These are phyloP conservation scores for Adenanthera pavonina DNA, from an alignment of 306 rosid genomes.

Conservation along the genomic window DNA sequence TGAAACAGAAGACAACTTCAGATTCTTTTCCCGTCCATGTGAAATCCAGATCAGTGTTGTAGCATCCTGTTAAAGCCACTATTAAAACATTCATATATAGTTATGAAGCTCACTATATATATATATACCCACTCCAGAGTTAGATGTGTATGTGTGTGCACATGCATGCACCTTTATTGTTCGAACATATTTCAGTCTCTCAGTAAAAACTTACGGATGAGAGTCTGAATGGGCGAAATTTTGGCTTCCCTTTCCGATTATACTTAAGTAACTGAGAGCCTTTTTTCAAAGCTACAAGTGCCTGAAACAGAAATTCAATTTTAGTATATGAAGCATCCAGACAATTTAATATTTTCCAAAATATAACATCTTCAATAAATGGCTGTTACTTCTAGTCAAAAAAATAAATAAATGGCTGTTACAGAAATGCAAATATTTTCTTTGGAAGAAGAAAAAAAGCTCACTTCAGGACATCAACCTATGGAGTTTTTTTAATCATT, in stretches of 20 bases:
- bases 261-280: constrained; percentile 70
- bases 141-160: no score
- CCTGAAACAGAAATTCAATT: constrained; percentile 40
- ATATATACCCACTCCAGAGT: background rate
- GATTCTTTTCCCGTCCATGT: constrained; percentile 58
- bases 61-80: constrained; percentile 63
- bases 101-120: background rate
- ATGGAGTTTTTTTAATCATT: background rate
- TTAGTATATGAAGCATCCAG: background rate
- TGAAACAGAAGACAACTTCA: constrained; percentile 54
- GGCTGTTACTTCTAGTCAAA: background rate
- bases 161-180: background rate
- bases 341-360: background rate
- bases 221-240: constrained; percentile 66
- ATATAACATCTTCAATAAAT: constrained; percentile 15
- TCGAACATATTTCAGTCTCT: background rate
- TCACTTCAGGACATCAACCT: background rate
- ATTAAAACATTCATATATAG: constrained; percentile 38
- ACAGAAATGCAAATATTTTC: no score
- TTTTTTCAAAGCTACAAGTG: constrained; percentile 62
- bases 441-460: background rate
- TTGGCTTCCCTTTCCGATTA: constrained; percentile 68
- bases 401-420: no score
- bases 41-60: constrained; percentile 69
- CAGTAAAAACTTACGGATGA: constrained; percentile 55